These are phyloP conservation scores for Aspergillus ustus DNA, from an alignment of 2,329 filamentous ascomycete species.

Conservation along the genomic window DNA sequence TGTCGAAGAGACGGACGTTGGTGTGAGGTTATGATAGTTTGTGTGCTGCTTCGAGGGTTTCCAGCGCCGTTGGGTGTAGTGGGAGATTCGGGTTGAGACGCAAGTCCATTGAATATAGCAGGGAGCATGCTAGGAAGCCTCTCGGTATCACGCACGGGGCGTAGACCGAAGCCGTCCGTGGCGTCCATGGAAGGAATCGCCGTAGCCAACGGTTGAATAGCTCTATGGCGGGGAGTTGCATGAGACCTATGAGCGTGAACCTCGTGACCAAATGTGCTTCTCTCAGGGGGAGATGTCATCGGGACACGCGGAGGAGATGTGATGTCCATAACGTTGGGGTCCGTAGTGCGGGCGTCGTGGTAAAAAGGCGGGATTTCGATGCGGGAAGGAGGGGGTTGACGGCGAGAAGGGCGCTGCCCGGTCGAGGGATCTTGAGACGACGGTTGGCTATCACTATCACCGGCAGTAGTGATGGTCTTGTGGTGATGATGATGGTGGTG, in stretches of 20 bases:
- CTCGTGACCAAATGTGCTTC: conserved; percentile 66
- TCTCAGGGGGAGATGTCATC: conserved; percentile 72
- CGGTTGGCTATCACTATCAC: conserved; percentile 35
- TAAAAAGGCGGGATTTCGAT: conserved; percentile 73
- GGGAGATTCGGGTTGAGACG: conserved; percentile 90
- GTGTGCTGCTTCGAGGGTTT: conserved; percentile 59
- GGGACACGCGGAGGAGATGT: conserved; percentile 67
- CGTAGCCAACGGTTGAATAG: conserved; percentile 69
- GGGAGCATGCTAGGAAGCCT: conserved; percentile 81
- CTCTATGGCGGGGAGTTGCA: conserved; percentile 57
- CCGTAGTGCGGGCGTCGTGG: conserved; percentile 53
- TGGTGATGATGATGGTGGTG: conserved; percentile 23
- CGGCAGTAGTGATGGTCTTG: conserved; percentile 35
- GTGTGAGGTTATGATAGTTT: conserved; percentile 63
- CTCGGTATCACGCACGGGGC: conserved; percentile 80
- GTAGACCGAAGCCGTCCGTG: conserved; percentile 71
- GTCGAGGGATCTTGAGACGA: conserved; percentile 54
- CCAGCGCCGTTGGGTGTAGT: conserved; percentile 78
- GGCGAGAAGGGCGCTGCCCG: conserved; percentile 65
- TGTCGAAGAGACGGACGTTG: conserved; percentile 86
- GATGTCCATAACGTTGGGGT: conserved; percentile 61
- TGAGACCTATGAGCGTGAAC: conserved; percentile 54
- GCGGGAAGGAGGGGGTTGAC: conserved; percentile 81
- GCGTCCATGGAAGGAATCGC: conserved; percentile 70
- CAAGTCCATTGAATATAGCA: conserved; percentile 68